phyloP scores from a whole-genome alignment of 2,329 filamentous ascomycete genomes.

The Aspergillus intermedius region DNA sequence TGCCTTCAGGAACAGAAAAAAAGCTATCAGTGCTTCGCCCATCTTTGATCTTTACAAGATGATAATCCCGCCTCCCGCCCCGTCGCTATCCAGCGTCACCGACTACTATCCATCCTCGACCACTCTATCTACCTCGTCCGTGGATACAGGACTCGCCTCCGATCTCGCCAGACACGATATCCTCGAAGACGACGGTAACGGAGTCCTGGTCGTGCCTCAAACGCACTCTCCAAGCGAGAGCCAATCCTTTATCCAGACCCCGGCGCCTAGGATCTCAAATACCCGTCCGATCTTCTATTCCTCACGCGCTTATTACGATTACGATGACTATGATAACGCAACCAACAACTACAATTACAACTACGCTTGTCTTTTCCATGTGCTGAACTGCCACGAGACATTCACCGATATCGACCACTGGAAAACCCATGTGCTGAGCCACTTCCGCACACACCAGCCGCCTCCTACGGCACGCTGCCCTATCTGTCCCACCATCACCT shows the following conservation, averaged over 20 bases:
- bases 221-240: no score
- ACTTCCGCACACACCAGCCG: slow-evolving; percentile 37
- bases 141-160: slow-evolving; percentile 21
- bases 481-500: slow-evolving; percentile 27
- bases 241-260: no score
- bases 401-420: slow-evolving; percentile 35
- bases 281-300: no score
- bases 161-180: slow-evolving; percentile 17
- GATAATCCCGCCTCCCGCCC: slow-evolving; percentile 9
- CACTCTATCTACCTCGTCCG: slow-evolving; percentile 23
- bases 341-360: slow-evolving; percentile 5
- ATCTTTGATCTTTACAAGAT: background rate
- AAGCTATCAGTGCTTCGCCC: no score
- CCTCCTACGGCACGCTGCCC: slow-evolving; percentile 38
- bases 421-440: slow-evolving; percentile 40
- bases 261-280: no score
- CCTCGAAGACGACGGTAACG: slow-evolving; percentile 24
- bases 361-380: slow-evolving; percentile 40
- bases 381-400: slow-evolving; percentile 37
- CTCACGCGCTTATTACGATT: background rate
- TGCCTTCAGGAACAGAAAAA: no score
- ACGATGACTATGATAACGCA: slow-evolving; percentile 3
- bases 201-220: slow-evolving; percentile 21
- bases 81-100: slow-evolving; percentile 25
- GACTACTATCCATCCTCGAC: slow-evolving; percentile 16